Base-by-base conservation (phyloP, 208 protist species). In the Leishmania gerbilli region DNA sequence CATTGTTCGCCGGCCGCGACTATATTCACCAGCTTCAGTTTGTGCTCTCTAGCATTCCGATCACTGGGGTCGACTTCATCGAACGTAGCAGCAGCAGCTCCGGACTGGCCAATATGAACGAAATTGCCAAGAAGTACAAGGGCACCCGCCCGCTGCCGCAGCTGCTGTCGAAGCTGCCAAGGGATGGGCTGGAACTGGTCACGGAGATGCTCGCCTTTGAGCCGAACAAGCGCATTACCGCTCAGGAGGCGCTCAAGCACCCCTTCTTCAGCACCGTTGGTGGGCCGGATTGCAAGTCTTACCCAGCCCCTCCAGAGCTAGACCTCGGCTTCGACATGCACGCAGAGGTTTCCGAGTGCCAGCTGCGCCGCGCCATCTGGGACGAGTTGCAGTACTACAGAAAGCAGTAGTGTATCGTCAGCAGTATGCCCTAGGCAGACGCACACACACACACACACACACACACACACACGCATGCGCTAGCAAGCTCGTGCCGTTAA, bases 171-270 rank as follows among this genome's bases (percentile, higher is more conserved):
- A 84, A 65, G 47, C 75, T 96, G 74, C 91, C 92, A 11, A 88
- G 89, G 75, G 92, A 96, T 55, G 97, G 89, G 3, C 53, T 99
- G 51, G 96, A 99, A 67, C 71, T 99, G 69, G 84, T 98, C 21
- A 90, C 76, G n/a, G 90, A 91, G 72, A 96, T 99, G 92, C 89
- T 99, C n/a, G 88, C 87, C 53, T 98, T 98, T 79, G 95, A 99
- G 68, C 95, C 97, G 31, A 80, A 84, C 13, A 95, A 98, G 68
- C 92, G 97, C 72, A 81, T 97, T n/a, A 98, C 96, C 11, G 97
- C 95, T 1, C 37, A 79, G 67, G 88, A 97, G 76, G 94, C 96
- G 3, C 81, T 99, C 42, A 55, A 89, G 55, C 97, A 99, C 60
- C 86, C 91, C 0, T 98, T 98, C 77, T 97, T 99, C 71, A 90